Evolutionary conservation across 2,329 filamentous ascomycete species (phyloP), one percentile per base, ranked within the genome.

Genomic region (Amphichorda felina): DNA sequence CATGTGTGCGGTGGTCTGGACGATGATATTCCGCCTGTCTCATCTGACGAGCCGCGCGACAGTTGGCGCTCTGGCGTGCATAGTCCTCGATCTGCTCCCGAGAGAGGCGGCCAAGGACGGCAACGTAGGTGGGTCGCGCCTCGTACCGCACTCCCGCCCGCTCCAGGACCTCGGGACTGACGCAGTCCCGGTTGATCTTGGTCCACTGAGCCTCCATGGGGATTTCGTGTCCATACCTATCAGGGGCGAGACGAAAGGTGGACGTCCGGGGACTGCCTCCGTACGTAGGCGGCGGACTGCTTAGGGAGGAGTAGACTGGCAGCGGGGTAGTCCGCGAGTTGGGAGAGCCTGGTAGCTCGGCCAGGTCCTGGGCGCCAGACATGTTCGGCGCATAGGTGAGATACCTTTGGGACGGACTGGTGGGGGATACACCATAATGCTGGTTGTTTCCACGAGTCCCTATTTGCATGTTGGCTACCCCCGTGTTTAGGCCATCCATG

Each of bases 61-160:
- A 62, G 19, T 68, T 63, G 8, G 57, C 57, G 27, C 63, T 74
- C 35, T 61, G 56, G 4, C 60, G 59, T 2, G 72, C 72, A 37
- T 63, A 70, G 6, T 67, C 58, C 15, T 57, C 55, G 27, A 80
- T 66, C 30, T 78, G 51, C 10, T 70, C 64, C 2, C 60, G 61
- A 2, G 58, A 58, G 3, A 79, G 56, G 11, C 66, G 57, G 4
- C 75, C 75, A 0, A 79, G 60, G 4, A 79, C 54, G 10, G 74
- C 75, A 3, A 77, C 71, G 41, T 72, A 77, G 2, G 66, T 62
- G 1, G 71, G 72, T 4, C 70, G 62, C 8, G 72, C 72, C 50
- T 77, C 72, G 45, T 73, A 77, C 10, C 72, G 65, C 14, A 72
- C 60, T 8, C 69, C 62, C 5, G 69, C 69, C 32, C 61, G 57